phyloP scores from a whole-genome alignment of 2,329 filamentous ascomycete genomes.

The Metarhizium sp. region DNA sequence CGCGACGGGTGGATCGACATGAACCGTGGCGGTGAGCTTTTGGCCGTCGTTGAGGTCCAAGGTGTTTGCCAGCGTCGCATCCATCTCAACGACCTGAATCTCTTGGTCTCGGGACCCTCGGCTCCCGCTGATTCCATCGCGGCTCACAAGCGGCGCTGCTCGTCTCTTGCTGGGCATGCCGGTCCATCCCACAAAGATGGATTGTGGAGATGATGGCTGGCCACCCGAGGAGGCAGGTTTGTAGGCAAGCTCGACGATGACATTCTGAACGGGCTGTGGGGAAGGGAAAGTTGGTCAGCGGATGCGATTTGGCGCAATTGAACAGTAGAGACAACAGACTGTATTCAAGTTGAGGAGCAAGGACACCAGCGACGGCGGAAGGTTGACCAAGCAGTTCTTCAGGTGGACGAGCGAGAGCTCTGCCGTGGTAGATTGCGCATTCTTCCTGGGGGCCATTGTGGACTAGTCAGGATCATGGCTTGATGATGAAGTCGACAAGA shows the following conservation, averaged over 20 bases:
- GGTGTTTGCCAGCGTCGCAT: slow-evolving; percentile 71
- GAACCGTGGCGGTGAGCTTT: slow-evolving; percentile 62
- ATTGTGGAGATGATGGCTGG: slow-evolving; percentile 46
- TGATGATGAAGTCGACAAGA: background rate
- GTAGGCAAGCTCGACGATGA: slow-evolving; percentile 84
- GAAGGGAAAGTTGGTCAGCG: slow-evolving; percentile 9
- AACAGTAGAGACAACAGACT: slow-evolving; percentile 39
- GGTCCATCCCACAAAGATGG: slow-evolving; percentile 89
- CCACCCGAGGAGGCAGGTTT: slow-evolving; percentile 37
- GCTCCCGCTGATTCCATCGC: slow-evolving; percentile 58
- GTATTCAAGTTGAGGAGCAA: slow-evolving; percentile 84
- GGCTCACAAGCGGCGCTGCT: slow-evolving; percentile 60
- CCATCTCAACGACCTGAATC: slow-evolving; percentile 70
- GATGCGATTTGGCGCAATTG: background rate
- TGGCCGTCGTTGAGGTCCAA: slow-evolving; percentile 73
- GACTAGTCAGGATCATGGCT: slow-evolving; percentile 3
- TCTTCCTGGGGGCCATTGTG: slow-evolving; percentile 41
- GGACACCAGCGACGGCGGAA: slow-evolving; percentile 75
- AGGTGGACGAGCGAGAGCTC: slow-evolving; percentile 80
- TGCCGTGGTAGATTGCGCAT: slow-evolving; percentile 57
- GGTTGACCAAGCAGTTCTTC: slow-evolving; percentile 91
- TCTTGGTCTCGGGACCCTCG: slow-evolving; percentile 65
- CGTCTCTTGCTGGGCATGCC: slow-evolving; percentile 92
- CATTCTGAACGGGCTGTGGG: slow-evolving; percentile 78
- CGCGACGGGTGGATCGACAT: slow-evolving; percentile 81